Base-by-base conservation (phyloP, 306 rosid genomes). In the Malus asiatica region DNA sequence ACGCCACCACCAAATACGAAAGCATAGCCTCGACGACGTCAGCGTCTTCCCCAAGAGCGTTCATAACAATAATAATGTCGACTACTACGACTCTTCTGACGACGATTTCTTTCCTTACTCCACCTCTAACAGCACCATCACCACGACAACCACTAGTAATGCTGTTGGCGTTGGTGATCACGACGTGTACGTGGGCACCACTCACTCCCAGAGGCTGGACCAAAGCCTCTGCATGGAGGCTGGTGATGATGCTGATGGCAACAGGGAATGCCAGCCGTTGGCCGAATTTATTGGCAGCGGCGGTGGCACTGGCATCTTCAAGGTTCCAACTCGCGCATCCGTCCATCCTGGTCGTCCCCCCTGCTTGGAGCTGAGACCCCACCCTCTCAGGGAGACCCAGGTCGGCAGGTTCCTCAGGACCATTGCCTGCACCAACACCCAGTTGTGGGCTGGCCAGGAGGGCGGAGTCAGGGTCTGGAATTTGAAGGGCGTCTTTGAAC, bases 401-500 rank as follows among this genome's bases (percentile, higher is more conserved):
- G 92, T 88, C 1, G 98, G 99, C 2, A 92, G 88, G 48, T 96
- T 90, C 78, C 82, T 96, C 35, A 85, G 99, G 73, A 96, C 84
- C 83, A 92, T 96, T 68, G 99, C 92, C 0, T 92, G 98, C 79
- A 90, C 98, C 0, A 93, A 90, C 64, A 78, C 86, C 23, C 99
- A 96, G 79, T 58, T 96, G 76, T 96, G 99, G 99, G 92, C 93
- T 30, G 99, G 98, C 20, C 98, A 96, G 81, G 99, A 96, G 76
- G 65, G 88, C 48, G 99, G 99, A 12, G 90, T 96, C 8, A 86
- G 99, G 76, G 92, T 92, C 30, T 96, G 98, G 94, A 88, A 88
- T 44, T 76, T 90, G 62, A 59, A 79, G 32, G 80, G 88, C 61
- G 88, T 89, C 1, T 89, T 80, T 27, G 89, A 89, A 29, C 83